phyloP scores from a whole-genome alignment of 2,329 filamentous ascomycete species.

The Dactylonectria estremocensis region DNA sequence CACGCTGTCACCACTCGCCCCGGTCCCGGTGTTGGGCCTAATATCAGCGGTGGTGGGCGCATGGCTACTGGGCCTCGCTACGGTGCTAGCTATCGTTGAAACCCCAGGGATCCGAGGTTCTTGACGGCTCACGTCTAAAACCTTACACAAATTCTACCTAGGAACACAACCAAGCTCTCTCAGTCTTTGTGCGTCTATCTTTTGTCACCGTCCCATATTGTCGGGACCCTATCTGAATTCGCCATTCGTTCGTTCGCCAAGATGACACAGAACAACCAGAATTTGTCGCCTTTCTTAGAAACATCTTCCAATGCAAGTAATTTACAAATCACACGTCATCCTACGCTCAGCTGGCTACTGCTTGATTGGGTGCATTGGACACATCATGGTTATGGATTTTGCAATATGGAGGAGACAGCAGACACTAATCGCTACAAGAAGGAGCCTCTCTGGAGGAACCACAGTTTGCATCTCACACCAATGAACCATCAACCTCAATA shows the following conservation, averaged over 20 bases:
- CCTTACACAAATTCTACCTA: slow-evolving; percentile 2
- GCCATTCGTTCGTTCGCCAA: slow-evolving; percentile 52
- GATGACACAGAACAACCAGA: slow-evolving; percentile 56
- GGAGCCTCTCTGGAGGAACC: slow-evolving; percentile 30
- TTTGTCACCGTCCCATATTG: slow-evolving; percentile 44
- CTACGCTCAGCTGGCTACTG: slow-evolving; percentile 67
- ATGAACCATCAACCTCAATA: slow-evolving; percentile 37
- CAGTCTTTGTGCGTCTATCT: slow-evolving; percentile 41
- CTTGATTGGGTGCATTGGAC: slow-evolving; percentile 70
- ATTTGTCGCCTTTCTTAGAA: slow-evolving; percentile 64
- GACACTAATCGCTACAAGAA: slow-evolving; percentile 47
- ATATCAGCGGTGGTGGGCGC: slow-evolving; percentile 67
- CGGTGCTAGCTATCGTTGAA: slow-evolving; percentile 70
- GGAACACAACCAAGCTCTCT: slow-evolving; percentile 17
- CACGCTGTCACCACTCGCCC: slow-evolving; percentile 90
- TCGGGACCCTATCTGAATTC: slow-evolving; percentile 49
- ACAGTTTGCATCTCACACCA: slow-evolving; percentile 45
- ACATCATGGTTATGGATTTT: slow-evolving; percentile 75
- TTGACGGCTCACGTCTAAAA: neutral
- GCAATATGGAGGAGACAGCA: slow-evolving; percentile 62
- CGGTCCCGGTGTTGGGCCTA: slow-evolving; percentile 83
- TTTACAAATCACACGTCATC: slow-evolving; percentile 71
- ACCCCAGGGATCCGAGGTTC: neutral
- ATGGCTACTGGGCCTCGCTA: slow-evolving; percentile 73
- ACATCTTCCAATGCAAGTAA: slow-evolving; percentile 67